Evolutionary conservation across 139 green algal genomes (phyloP).

Genomic region (Edaphochlamys debaryana): DNA sequence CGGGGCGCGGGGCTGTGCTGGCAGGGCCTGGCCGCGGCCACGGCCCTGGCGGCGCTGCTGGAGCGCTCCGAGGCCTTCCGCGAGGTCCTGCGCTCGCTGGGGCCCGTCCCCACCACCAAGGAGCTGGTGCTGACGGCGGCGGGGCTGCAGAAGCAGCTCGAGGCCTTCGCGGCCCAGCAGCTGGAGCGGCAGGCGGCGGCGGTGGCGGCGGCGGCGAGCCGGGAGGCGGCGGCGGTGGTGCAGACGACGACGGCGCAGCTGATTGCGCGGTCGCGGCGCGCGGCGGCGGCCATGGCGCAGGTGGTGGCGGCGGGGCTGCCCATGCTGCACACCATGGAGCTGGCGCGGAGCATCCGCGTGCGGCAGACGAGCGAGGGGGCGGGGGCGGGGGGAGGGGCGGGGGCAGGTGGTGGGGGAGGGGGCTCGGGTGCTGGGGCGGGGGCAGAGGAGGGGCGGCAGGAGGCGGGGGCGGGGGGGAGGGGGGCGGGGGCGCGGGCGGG

Average conservation of each 20-base stretch:
- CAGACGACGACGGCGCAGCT: not conserved
- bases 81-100: too few relatives aligned
- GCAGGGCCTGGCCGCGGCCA: not conserved
- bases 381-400: too few relatives aligned
- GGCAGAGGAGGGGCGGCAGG: not conserved
- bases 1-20: not conserved
- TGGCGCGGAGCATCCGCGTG: too few relatives aligned
- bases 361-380: not conserved
- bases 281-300: not conserved
- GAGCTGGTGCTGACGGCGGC: not conserved
- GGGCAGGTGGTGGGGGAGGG: not conserved
- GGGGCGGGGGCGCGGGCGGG: too few relatives aligned
- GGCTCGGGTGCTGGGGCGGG: too few relatives aligned
- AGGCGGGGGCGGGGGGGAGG: not conserved
- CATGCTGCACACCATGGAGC: not conserved
- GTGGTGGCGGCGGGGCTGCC: too few relatives aligned
- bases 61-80: too few relatives aligned
- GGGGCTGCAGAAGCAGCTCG: not conserved
- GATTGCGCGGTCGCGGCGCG: not conserved
- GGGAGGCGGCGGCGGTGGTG: too few relatives aligned
- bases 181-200: too few relatives aligned
- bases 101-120: too few relatives aligned
- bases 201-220: too few relatives aligned
- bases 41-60: not conserved
- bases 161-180: not conserved